A percentile compares a stretch with the other conserved stretches of the same genome.
Conservation (phyloP, 2,329 filamentous ascomycete genomes). For the Penicillium rolfsii region DNA sequence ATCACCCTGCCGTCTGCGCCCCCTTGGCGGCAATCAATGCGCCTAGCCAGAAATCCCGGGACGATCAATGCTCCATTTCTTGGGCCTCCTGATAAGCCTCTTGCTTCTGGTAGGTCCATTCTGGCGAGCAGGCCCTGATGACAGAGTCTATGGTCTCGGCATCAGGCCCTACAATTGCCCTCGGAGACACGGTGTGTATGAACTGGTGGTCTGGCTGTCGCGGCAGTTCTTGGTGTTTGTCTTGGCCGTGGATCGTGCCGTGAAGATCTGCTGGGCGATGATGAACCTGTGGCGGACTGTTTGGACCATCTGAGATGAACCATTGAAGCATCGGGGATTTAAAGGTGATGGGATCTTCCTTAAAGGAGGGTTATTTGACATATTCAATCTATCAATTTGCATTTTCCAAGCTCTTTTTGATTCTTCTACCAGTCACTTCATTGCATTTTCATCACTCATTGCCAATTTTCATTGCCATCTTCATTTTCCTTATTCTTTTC, state of each 20-base stretch:
- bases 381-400: not conserved
- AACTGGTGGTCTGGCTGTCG: not conserved
- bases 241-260: constrained; percentile 24
- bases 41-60: constrained; percentile 19
- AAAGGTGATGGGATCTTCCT: not conserved
- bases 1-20: not conserved
- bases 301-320: not conserved
- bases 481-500: constrained; percentile 1
- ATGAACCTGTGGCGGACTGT: constrained; percentile 11
- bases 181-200: not conserved
- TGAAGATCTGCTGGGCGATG: constrained; percentile 4
- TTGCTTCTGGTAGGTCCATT: constrained; percentile 25
- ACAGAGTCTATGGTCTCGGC: not conserved
- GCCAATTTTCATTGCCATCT: constrained; percentile 7
- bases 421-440: not conserved
- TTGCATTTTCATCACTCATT: constrained; percentile 7
- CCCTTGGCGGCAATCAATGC: constrained; percentile 12
- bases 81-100: constrained; percentile 19
- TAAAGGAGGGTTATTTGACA: not conserved
- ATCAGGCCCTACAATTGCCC: constrained; percentile 5
- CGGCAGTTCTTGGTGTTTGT: constrained; percentile 22
- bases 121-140: not conserved
- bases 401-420: not conserved
- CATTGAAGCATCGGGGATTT: not conserved
- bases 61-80: constrained; percentile 21